Percentiles rank a stretch among this genome's conserved stretches.
phyloP scores from a whole-genome alignment of 1,284 basidiomycete genomes.

The Rhodotorula sp. region DNA sequence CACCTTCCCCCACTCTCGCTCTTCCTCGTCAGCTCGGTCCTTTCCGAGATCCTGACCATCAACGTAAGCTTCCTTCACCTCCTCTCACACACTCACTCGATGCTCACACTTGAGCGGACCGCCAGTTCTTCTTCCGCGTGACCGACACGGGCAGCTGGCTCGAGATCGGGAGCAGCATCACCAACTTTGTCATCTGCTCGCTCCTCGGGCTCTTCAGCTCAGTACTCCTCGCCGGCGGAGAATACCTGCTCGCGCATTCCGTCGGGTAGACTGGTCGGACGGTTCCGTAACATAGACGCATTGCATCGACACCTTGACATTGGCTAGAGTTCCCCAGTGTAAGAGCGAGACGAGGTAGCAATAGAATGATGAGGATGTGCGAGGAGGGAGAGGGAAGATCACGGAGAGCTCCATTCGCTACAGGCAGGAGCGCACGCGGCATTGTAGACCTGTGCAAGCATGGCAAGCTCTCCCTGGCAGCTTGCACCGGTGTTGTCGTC shows the following conservation, averaged over 20 bases:
- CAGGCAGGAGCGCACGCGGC: too few species aligned
- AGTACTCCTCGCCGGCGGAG: constrained; percentile 22
- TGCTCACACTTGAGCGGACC: constrained; percentile 56
- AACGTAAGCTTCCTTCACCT: constrained; percentile 16
- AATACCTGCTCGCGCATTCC: neutral
- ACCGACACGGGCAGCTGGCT: constrained; percentile 84
- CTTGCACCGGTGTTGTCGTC: too few species aligned
- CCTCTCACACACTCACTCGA: constrained; percentile 60
- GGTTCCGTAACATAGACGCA: too few species aligned
- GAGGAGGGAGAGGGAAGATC: too few species aligned
- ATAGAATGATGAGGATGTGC: too few species aligned
- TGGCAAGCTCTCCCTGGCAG: too few species aligned
- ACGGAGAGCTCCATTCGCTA: too few species aligned
- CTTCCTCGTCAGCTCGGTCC: constrained; percentile 68
- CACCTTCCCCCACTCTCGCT: constrained; percentile 72
- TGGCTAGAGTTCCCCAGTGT: too few species aligned
- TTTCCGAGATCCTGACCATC: constrained; percentile 61
- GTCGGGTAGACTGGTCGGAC: neutral
- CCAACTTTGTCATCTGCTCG: constrained; percentile 39
- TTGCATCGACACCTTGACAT: too few species aligned
- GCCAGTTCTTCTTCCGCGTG: constrained; percentile 74
- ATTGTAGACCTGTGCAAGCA: too few species aligned
- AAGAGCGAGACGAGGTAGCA: too few species aligned
- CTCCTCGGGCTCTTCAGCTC: constrained; percentile 36
- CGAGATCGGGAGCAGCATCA: constrained; percentile 49